phyloP scores from a whole-genome alignment of 2,329 filamentous ascomycete genomes.

The Atkinsonella hypoxylon region DNA sequence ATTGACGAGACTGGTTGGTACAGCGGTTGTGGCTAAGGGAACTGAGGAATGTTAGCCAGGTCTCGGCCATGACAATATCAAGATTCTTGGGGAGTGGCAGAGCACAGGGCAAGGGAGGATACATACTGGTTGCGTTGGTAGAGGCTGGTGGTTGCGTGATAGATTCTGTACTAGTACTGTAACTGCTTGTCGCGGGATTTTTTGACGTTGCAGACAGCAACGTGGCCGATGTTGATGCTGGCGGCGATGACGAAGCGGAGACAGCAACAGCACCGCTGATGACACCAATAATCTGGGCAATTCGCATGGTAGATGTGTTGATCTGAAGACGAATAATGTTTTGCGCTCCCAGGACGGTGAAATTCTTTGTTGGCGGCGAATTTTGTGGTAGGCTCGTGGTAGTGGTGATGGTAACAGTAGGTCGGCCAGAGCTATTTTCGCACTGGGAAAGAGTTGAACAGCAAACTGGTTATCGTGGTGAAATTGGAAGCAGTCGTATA shows the following conservation, averaged over 20 bases:
- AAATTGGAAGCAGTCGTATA: too few species aligned
- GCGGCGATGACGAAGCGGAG: slow-evolving; percentile 5
- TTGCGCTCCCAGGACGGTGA: not conserved
- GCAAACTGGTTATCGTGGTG: too few species aligned
- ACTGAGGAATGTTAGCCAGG: slow-evolving; percentile 6
- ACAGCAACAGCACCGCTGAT: slow-evolving; percentile 9
- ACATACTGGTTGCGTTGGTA: slow-evolving; percentile 5
- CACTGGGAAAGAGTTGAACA: too few species aligned
- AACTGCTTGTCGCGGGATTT: not conserved
- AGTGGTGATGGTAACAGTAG: too few species aligned
- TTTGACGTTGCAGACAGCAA: not conserved
- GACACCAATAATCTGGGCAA: slow-evolving; percentile 8
- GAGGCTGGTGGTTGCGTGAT: not conserved
- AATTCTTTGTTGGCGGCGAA: not conserved
- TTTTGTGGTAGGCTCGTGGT: not conserved
- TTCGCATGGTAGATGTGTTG: slow-evolving; percentile 9
- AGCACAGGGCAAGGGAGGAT: not conserved
- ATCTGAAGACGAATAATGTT: not conserved
- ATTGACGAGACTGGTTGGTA: slow-evolving; percentile 13
- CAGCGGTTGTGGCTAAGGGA: slow-evolving; percentile 2
- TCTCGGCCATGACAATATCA: not conserved
- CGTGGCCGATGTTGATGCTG: not conserved
- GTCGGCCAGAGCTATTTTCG: too few species aligned
- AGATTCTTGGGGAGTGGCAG: too few species aligned
- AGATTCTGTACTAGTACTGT: not conserved